Evolutionary conservation across 345 rosid genomes (phyloP).

Genomic region (Eucalyptus albens): DNA sequence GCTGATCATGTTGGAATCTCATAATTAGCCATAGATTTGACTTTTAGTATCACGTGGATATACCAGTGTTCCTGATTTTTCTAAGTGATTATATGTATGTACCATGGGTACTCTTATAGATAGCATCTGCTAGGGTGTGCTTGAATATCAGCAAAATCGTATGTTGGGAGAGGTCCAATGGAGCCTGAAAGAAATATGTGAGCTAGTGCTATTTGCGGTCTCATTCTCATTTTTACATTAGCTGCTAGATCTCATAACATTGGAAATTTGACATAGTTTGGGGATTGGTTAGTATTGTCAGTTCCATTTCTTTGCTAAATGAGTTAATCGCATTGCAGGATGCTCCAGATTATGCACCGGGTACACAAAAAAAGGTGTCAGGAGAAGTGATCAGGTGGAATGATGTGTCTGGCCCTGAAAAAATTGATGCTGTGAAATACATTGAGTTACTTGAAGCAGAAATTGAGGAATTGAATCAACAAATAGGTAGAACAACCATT

Average conservation of each 20-base stretch:
- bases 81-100: neutral
- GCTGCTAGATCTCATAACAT: neutral
- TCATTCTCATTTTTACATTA: neutral
- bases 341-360: slow-evolving; percentile 74
- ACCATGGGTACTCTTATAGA: neutral
- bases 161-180: neutral
- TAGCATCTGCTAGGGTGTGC: neutral
- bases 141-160: neutral
- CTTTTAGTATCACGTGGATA: neutral
- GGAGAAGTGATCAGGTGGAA: slow-evolving; percentile 96
- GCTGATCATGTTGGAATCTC: neutral
- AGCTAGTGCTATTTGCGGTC: neutral
- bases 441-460: slow-evolving; percentile 93
- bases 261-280: neutral
- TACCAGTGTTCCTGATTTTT: neutral
- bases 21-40: neutral
- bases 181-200: neutral
- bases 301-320: neutral
- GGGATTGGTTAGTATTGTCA: neutral
- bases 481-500: slow-evolving; percentile 54
- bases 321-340: slow-evolving; percentile 9
- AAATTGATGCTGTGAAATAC: slow-evolving; percentile 79
- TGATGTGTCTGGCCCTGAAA: slow-evolving; percentile 80
- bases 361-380: slow-evolving; percentile 86
- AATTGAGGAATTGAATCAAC: slow-evolving; percentile 76